These are phyloP conservation scores for Piloderma croceum DNA, from an alignment of 768 basidiomycete genomes.

Conservation along the genomic window DNA sequence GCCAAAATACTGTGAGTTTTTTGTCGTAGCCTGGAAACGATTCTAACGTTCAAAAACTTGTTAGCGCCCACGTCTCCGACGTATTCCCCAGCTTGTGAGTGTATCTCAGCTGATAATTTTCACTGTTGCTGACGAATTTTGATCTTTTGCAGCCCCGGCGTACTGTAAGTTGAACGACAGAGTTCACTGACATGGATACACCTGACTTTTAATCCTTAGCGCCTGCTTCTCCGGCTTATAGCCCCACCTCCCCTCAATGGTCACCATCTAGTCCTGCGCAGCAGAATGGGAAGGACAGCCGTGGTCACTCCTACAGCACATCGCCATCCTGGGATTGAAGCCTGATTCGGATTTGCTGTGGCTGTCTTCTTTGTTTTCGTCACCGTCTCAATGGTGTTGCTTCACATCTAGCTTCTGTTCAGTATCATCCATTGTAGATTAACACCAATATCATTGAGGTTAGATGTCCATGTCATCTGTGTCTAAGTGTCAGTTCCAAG, in stretches of 20 bases:
- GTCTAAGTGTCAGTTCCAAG: too few species aligned
- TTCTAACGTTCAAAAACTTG: slow-evolving; percentile 7
- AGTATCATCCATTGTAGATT: too few species aligned
- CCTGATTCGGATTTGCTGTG: too few species aligned
- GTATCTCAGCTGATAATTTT: not conserved
- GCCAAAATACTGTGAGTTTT: slow-evolving; percentile 79
- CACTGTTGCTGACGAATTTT: slow-evolving; percentile 6
- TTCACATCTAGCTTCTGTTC: too few species aligned
- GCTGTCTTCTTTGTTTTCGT: too few species aligned
- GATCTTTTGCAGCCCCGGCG: slow-evolving; percentile 49
- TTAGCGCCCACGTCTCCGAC: slow-evolving; percentile 81
- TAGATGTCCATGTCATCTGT: too few species aligned
- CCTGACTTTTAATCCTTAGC: slow-evolving; percentile 35
- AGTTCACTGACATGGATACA: slow-evolving; percentile 8
- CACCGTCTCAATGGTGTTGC: too few species aligned
- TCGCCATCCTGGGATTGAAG: slow-evolving; percentile 50
- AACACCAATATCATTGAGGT: too few species aligned
- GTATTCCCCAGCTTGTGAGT: slow-evolving; percentile 84
- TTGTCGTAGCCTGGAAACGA: not conserved
- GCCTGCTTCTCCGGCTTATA: slow-evolving; percentile 82
- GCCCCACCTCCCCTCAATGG: slow-evolving; percentile 81
- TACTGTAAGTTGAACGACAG: slow-evolving; percentile 57
- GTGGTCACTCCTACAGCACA: slow-evolving; percentile 39
- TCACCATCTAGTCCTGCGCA: slow-evolving; percentile 77
- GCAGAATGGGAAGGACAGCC: slow-evolving; percentile 33